Percentiles rank a stretch among this genome's conserved stretches.
Evolutionary conservation across 768 basidiomycete species (phyloP).

Genomic region (Psilocybe azurescens): DNA sequence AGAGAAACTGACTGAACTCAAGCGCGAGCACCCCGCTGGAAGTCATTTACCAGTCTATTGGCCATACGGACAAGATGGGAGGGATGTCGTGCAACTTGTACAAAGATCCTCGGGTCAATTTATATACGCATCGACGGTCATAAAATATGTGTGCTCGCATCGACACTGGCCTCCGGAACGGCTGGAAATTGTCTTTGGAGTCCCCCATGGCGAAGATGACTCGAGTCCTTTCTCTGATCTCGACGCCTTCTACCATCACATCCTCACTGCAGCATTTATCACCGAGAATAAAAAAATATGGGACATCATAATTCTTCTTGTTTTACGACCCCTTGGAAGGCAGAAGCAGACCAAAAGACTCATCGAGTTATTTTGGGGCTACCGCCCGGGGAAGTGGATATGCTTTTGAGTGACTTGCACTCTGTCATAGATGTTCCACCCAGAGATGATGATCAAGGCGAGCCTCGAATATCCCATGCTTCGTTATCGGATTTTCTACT

Average conservation of each 20-base stretch:
- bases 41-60: background rate
- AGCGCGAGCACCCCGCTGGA: background rate
- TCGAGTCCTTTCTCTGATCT: background rate
- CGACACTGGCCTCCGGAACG: background rate
- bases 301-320: background rate
- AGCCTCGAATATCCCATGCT: background rate
- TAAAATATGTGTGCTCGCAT: background rate
- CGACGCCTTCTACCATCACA: constrained; percentile 1
- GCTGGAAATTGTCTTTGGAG: background rate
- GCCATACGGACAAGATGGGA: background rate
- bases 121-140: constrained; percentile 10
- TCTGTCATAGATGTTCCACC: constrained; percentile 1
- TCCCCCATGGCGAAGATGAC: background rate
- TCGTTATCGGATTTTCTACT: constrained; percentile 7
- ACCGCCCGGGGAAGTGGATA: background rate
- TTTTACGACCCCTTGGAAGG: background rate
- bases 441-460: background rate
- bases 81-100: background rate
- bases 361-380: background rate
- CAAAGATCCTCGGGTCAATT: constrained; percentile 12
- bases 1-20: background rate
- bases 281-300: background rate
- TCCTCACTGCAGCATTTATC: background rate
- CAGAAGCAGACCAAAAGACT: background rate
- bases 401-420: constrained; percentile 3